Percentiles rank a stretch among this genome's conserved stretches.
Conservation (phyloP, 2,329 filamentous ascomycete species). For the Aspergillus puulaauensis region DNA sequence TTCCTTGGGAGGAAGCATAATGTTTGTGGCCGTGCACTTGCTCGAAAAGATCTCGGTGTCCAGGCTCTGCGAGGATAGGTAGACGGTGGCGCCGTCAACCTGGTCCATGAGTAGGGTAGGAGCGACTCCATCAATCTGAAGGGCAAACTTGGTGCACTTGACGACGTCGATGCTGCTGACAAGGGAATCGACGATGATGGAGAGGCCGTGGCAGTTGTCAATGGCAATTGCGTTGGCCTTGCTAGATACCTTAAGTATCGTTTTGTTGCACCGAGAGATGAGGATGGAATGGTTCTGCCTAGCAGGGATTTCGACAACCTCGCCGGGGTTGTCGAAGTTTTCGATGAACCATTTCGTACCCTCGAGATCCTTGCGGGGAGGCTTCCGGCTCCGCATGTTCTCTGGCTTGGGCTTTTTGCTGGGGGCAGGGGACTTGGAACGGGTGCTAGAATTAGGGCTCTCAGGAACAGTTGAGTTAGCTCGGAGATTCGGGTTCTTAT, state of each 20-base stretch:
- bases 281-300: slow-evolving; percentile 84
- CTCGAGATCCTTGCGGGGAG: slow-evolving; percentile 73
- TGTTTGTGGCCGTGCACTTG: slow-evolving; percentile 83
- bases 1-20: slow-evolving; percentile 72
- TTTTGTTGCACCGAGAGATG: slow-evolving; percentile 88
- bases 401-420: slow-evolving; percentile 85
- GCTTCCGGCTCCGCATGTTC: slow-evolving; percentile 81
- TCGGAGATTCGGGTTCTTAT: slow-evolving; percentile 91
- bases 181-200: slow-evolving; percentile 82
- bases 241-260: slow-evolving; percentile 82
- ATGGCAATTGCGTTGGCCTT: slow-evolving; percentile 97
- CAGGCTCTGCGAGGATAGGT: slow-evolving; percentile 77
- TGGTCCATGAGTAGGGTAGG: slow-evolving; percentile 91
- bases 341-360: slow-evolving; percentile 96
- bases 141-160: slow-evolving; percentile 88
- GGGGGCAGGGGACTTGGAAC: slow-evolving; percentile 82
- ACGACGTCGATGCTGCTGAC: slow-evolving; percentile 92
- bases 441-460: slow-evolving; percentile 50
- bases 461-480: slow-evolving; percentile 68
- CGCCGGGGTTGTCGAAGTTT: slow-evolving; percentile 78
- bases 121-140: slow-evolving; percentile 84
- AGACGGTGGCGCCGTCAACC: slow-evolving; percentile 85
- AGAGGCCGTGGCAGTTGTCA: slow-evolving; percentile 83
- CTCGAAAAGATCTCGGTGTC: slow-evolving; percentile 82
- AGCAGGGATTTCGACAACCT: slow-evolving; percentile 78